Base-by-base conservation (phyloP, 2,329 filamentous ascomycete species). In the Cladophialophora psammophila region DNA sequence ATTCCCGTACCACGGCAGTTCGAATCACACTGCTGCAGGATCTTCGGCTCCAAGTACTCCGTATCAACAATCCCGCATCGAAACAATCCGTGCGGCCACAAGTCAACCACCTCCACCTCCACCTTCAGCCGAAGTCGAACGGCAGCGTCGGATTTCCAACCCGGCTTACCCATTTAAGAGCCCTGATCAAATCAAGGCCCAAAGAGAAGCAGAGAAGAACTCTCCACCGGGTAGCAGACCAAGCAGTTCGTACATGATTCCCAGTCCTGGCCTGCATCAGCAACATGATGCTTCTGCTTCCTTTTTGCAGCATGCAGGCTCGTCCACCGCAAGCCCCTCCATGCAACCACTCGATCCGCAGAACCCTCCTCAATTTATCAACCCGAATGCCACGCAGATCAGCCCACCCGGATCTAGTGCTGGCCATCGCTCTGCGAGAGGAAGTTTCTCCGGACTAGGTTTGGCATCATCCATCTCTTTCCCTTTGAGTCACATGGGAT, bases 91-190 rank as follows among this genome's bases (percentile, higher is more conserved):
- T 36, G 67, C 69, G n/a, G 66, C 71, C 45, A 64, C 66, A 53
- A 68, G 55, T 52, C 66, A 70, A 38, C 69, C 69, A 62, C 71
- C 71, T 36, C 69, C 67, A n/a, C 70, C 70, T 50, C 71, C 67
- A 34, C 68, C 72, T 4, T 71, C 72, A 4, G 68, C 72, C 15
- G 72, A 72, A 48, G 62, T 72, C 13, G 72, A 73, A 62, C 69
- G 72, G 20, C 68, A 67, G 57, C 58, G 72, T 13, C 64, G 71
- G 12, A 73, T 72, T 45, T 72, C 71, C 31, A 73, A 73, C 61
- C 72, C 72, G 6, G 71, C 72, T 20, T 73, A 72, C 60, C 72
- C 72, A 2, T 73, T 73, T 61, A 73, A 72, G 56, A 73, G 72
- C 60, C 72, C 72, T 3, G 71, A 72, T 64, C 72, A 72, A 63